Evolutionary conservation across 2,329 filamentous ascomycete genomes (phyloP), one percentile per base, ranked within the genome.

Genomic region (Colletotrichum orbiculare): DNA sequence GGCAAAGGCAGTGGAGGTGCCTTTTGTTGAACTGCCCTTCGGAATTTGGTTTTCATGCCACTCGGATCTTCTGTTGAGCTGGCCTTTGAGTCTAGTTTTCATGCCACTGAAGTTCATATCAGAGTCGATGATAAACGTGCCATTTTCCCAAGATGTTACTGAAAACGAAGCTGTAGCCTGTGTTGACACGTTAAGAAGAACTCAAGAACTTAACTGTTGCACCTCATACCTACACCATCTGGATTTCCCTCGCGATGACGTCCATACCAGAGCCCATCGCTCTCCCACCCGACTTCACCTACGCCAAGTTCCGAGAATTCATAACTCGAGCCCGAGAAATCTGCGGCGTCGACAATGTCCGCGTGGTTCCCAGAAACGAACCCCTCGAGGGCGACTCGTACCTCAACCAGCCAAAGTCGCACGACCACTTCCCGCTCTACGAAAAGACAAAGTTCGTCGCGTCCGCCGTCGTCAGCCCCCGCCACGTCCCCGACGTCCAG

Each of bases 401-500:
- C 57, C 64, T 64, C 5, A 62, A 70, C 45, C 69, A 69, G 48
- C 69, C 63, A 9, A 66, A 75, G 52, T 71, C 71, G 1, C 78
- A 81, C 64, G 77, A 81, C 55, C 75, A 76, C 69, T 74, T 75
- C 66, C 70, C 78, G 60, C 67, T 84, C 35, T 67, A 79, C 39
- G 77, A 79, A 15, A 75, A 80, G 60, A 77, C 80, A 6, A 77
- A 80, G 54, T 78, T 84, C 56, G 73, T 83, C 42, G 73, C 74
- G 56, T 80, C 77, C 9, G 78, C 78, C 6, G 73, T 80, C 7
- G 73, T 80, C 37, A 62, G 65, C 1, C 72, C 72, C 4, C 67
- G 72, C 5, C 70, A 75, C 34, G 77, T 79, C 5, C 9, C 73
- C 45, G 81, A 85, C 54, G 82, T 84, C 4, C 83, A 85, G 71